Evolutionary conservation across 1,284 basidiomycete species (phyloP).

Genomic region (Ceratobasidium sp.): DNA sequence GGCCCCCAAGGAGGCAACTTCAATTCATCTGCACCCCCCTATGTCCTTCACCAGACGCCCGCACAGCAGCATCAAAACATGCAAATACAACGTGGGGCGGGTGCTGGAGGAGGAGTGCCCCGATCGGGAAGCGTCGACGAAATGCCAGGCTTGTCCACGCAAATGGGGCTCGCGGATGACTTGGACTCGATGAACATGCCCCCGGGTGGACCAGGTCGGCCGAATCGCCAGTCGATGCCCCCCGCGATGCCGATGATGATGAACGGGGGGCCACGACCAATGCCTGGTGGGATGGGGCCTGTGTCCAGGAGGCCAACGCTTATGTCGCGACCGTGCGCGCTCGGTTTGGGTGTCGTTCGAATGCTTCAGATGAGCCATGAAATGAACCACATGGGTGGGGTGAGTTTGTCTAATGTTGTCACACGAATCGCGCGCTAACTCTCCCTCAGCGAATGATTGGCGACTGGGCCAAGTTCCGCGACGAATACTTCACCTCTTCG

Average conservation of each 20-base stretch:
- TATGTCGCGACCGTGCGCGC: neutral
- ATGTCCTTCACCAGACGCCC: constrained; percentile 17
- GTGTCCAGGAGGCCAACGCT: neutral
- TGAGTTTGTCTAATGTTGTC: neutral
- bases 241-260: constrained; percentile 20
- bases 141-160: constrained; percentile 1
- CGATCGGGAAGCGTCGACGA: constrained; percentile 18
- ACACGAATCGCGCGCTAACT: neutral
- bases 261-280: neutral
- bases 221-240: constrained; percentile 13
- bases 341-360: constrained; percentile 12
- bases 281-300: neutral
- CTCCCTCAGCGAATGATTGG: neutral
- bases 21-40: neutral
- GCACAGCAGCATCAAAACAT: constrained; percentile 33
- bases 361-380: constrained; percentile 23
- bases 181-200: neutral
- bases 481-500: neutral
- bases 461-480: constrained; percentile 18
- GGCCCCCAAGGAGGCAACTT: constrained; percentile 10
- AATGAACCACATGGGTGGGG: neutral
- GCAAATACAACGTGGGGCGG: constrained; percentile 15
- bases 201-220: neutral
- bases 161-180: constrained; percentile 7
- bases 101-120: neutral